Conservation (phyloP, 2,329 filamentous ascomycete species). For the Helicocarpus griseus region DNA sequence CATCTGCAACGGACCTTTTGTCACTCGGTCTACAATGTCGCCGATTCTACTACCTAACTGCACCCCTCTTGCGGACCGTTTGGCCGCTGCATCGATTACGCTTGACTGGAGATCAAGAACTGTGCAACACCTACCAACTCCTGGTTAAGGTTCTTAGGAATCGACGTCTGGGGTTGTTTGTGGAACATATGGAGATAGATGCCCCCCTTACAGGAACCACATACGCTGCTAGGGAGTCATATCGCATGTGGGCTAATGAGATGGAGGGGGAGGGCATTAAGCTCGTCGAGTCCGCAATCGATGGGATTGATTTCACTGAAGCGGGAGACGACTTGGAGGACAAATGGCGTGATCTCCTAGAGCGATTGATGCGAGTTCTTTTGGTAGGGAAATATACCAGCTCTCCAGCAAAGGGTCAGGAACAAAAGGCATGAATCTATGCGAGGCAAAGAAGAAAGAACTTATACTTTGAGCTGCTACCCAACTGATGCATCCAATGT, state of each 20-base stretch:
- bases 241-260: neutral
- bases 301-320: too few species aligned
- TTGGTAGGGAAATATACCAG: too few species aligned
- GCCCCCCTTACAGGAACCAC: neutral
- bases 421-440: too few species aligned
- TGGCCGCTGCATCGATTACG: neutral
- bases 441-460: too few species aligned
- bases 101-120: neutral
- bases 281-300: neutral
- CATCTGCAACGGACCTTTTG: neutral
- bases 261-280: neutral
- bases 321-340: too few species aligned
- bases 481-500: too few species aligned
- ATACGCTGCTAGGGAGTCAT: neutral
- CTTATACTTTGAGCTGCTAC: too few species aligned
- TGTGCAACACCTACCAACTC: neutral
- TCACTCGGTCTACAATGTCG: neutral
- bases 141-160: neutral
- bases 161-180: neutral
- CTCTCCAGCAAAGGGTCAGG: too few species aligned
- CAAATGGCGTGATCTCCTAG: too few species aligned
- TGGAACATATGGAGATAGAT: neutral
- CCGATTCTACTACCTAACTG: neutral
- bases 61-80: neutral
- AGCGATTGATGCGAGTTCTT: too few species aligned